phyloP scores from a whole-genome alignment of 2,329 filamentous ascomycete genomes.

The Mycocentrospora acerina region DNA sequence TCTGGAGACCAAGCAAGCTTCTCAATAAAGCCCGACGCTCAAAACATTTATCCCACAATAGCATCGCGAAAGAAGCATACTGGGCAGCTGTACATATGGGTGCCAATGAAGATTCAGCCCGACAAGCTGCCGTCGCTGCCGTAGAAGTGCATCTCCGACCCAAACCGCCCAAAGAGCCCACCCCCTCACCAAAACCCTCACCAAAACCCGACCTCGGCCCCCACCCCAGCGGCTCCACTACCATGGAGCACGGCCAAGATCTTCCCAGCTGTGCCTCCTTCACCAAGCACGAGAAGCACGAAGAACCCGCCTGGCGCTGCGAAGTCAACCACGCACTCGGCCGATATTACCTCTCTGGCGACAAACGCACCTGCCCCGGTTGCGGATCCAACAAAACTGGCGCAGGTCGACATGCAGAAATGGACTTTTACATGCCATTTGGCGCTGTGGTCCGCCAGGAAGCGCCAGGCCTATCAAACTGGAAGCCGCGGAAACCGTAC shows the following conservation, averaged over 20 bases:
- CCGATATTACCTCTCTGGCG: constrained; percentile 31
- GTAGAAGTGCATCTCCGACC: constrained; percentile 14
- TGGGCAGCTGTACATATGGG: constrained; percentile 17
- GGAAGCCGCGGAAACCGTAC: constrained; percentile 21
- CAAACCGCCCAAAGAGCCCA: constrained; percentile 12
- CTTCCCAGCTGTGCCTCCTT: constrained; percentile 22
- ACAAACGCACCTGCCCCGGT: constrained; percentile 24
- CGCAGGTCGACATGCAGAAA: constrained; percentile 7
- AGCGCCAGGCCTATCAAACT: constrained; percentile 12
- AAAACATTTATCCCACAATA: constrained; percentile 19
- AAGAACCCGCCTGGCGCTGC: constrained; percentile 29
- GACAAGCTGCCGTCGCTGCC: constrained; percentile 12
- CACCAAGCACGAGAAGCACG: constrained; percentile 6
- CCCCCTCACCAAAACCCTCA: constrained; percentile 12
- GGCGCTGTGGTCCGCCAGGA: constrained; percentile 22
- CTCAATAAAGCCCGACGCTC: constrained; percentile 6
- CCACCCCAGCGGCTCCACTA: constrained; percentile 26
- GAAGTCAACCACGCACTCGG: constrained; percentile 31
- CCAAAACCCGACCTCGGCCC: constrained; percentile 21
- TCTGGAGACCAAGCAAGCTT: constrained; percentile 23
- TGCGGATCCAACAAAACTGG: constrained; percentile 20
- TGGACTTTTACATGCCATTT: constrained; percentile 31
- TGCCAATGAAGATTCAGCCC: constrained; percentile 12
- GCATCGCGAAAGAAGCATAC: constrained; percentile 27
- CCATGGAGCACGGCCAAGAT: constrained; percentile 29